A percentile compares a stretch with the other conserved stretches of the same genome.
Evolutionary conservation across 1,284 basidiomycete genomes (phyloP).

Genomic region (Xerocomus minutiporus): DNA sequence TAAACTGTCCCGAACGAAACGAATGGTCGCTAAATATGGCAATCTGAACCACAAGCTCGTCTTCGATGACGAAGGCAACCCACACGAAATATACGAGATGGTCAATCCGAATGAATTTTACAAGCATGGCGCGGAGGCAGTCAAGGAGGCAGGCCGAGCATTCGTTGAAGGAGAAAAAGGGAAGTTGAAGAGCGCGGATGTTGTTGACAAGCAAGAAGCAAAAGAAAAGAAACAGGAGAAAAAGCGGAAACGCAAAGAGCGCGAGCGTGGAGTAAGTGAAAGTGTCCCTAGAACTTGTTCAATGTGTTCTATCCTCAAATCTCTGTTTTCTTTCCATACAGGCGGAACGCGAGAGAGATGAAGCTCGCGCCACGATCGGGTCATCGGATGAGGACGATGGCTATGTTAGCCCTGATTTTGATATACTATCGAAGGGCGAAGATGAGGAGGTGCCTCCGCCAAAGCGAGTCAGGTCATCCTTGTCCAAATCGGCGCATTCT

Average conservation of each 20-base stretch:
- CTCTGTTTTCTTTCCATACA: slow-evolving; percentile 12
- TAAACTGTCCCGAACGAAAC: slow-evolving; percentile 75
- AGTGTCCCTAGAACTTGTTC: neutral
- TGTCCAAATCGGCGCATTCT: slow-evolving; percentile 4
- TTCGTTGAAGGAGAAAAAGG: slow-evolving; percentile 73
- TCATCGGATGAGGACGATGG: slow-evolving; percentile 53
- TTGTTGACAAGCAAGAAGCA: slow-evolving; percentile 76
- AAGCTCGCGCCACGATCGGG: slow-evolving; percentile 31
- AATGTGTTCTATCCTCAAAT: slow-evolving; percentile 1
- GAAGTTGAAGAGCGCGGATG: slow-evolving; percentile 69
- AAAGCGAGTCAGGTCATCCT: slow-evolving; percentile 35
- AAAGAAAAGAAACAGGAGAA: slow-evolving; percentile 85
- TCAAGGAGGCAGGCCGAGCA: slow-evolving; percentile 59
- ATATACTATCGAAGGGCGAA: slow-evolving; percentile 41
- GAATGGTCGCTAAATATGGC: slow-evolving; percentile 62
- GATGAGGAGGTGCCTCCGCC: slow-evolving; percentile 44
- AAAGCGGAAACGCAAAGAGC: slow-evolving; percentile 85
- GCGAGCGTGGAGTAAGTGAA: slow-evolving; percentile 49
- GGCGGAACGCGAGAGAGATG: slow-evolving; percentile 20
- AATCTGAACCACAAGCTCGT: slow-evolving; percentile 67
- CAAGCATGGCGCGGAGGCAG: slow-evolving; percentile 53
- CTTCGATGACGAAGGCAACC: slow-evolving; percentile 82
- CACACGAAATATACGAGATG: slow-evolving; percentile 80
- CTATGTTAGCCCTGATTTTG: slow-evolving; percentile 71
- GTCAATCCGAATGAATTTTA: slow-evolving; percentile 69